Evolutionary conservation across 371 early-diverging fungal genomes (phyloP).

Genomic region (Conidiobolus incongruus): DNA sequence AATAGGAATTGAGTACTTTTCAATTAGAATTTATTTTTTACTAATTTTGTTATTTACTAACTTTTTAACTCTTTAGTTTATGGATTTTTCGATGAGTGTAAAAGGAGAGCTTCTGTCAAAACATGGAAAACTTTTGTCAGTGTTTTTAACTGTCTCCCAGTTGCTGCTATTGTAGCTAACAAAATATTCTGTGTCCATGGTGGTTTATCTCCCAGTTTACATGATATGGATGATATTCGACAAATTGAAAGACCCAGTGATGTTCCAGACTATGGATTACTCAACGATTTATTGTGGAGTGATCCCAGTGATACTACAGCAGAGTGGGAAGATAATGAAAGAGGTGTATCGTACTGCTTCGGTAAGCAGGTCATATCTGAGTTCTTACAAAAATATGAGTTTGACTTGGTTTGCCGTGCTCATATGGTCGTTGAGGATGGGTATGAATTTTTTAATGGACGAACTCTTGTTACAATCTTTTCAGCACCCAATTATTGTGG

Average conservation of each 20-base stretch:
- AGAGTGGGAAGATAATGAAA: slow-evolving; percentile 82
- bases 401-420: slow-evolving; percentile 82
- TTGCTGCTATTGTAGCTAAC: slow-evolving; percentile 81
- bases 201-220: slow-evolving; percentile 77
- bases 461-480: slow-evolving; percentile 84
- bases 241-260: slow-evolving; percentile 82
- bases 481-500: slow-evolving; percentile 94
- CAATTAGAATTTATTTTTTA: no score
- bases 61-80: slow-evolving; percentile 30
- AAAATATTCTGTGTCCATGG: slow-evolving; percentile 96
- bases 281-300: slow-evolving; percentile 91
- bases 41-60: neutral
- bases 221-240: slow-evolving; percentile 75
- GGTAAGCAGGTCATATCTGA: slow-evolving; percentile 64
- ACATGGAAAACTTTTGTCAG: slow-evolving; percentile 86
- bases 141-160: slow-evolving; percentile 82
- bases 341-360: slow-evolving; percentile 79
- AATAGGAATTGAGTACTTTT: no score
- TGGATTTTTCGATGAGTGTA: slow-evolving; percentile 98
- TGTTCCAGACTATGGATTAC: slow-evolving; percentile 80
- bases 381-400: slow-evolving; percentile 78
- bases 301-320: slow-evolving; percentile 59
- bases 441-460: slow-evolving; percentile 83
- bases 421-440: slow-evolving; percentile 95
- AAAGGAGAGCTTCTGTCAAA: slow-evolving; percentile 71